Conservation (phyloP, 1,284 basidiomycete species). For the Ustilago vetiveriae region DNA sequence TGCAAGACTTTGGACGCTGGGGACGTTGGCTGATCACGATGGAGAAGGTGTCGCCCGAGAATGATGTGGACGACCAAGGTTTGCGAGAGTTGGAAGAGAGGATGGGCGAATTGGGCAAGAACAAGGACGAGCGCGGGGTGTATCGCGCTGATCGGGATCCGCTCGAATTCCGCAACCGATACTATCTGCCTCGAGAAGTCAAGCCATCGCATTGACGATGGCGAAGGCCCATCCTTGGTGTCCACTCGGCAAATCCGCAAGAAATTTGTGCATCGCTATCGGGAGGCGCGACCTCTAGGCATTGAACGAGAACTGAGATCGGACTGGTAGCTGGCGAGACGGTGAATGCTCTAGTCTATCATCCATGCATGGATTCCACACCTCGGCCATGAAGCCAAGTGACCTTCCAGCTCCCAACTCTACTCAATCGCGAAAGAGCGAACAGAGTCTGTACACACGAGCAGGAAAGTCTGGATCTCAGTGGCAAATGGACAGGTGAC, state of each 20-base stretch:
- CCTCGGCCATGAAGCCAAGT: too few relatives aligned
- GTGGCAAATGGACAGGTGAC: too few relatives aligned
- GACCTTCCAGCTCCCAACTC: too few relatives aligned
- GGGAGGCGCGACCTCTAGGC: too few relatives aligned
- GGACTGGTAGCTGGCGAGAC: too few relatives aligned
- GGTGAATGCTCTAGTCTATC: too few relatives aligned
- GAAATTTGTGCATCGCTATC: too few relatives aligned
- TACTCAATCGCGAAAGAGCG: too few relatives aligned
- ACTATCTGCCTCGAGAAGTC: slow-evolving; percentile 33
- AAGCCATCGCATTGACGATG: slow-evolving; percentile 10
- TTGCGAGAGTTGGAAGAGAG: slow-evolving; percentile 33
- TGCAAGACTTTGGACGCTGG: slow-evolving; percentile 96
- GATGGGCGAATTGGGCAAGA: slow-evolving; percentile 40
- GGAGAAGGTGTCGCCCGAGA: slow-evolving; percentile 50
- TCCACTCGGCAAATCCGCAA: not conserved
- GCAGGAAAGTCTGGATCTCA: too few relatives aligned
- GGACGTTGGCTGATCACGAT: slow-evolving; percentile 72
- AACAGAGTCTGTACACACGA: too few relatives aligned
- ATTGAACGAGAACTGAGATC: too few relatives aligned
- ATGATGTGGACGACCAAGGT: slow-evolving; percentile 33
- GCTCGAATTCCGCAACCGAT: slow-evolving; percentile 56
- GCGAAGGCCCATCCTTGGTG: not conserved
- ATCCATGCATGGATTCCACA: too few relatives aligned
- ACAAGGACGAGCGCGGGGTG: slow-evolving; percentile 40
- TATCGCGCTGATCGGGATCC: slow-evolving; percentile 51